Evolutionary conservation across 345 rosid species (phyloP), one percentile per base, ranked within the genome.

Genomic region (Tarenaya hassleriana): DNA sequence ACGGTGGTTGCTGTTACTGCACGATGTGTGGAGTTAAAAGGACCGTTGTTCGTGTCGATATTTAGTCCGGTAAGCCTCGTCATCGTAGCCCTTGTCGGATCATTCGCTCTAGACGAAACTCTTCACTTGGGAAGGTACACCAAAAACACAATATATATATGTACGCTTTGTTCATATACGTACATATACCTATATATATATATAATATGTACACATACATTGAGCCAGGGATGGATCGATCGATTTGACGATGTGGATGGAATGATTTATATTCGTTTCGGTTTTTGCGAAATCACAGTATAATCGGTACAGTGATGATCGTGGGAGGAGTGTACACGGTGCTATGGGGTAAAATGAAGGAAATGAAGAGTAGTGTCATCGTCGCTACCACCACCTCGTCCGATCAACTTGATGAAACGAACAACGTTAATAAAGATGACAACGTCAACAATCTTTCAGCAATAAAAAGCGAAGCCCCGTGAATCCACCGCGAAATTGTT

Each of bases 311-410:
- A 39, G 56, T 56, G 0, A 38, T 82, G 34, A 74, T 82, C 38
- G 71, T 78, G 43, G 37, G 60, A 4, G 84, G 82, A 20, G 33
- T 76, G 10, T 79, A 78, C 39, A 41, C 52, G 17, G 85, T 75
- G 51, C 58, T 77, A 15, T 82, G 89, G 89, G 83, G 81, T 15
- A 70, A 79, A 60, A 18, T 46, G 56, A 64, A 56, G 47, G 89
- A 79, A 73, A 52, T 42, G 31, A 71, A 64, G 63, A 49, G 18
- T 34, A 27, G 5, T 5, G 29, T 2, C 29, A 24, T 24, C 21
- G 29, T 1, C n/a, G n/a, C n/a, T 16, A 24, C 51, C 6, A 24
- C 44, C 0, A 3, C 32, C 34, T 10, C 41, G 7, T 20, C 50
- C 54, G n/a, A n/a, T n/a, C n/a, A n/a, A n/a, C 34, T 17, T 43